Percentiles rank a stretch among this genome's conserved stretches.
Evolutionary conservation across 2,329 filamentous ascomycete genomes (phyloP).

Genomic region (Claviceps digitariae): DNA sequence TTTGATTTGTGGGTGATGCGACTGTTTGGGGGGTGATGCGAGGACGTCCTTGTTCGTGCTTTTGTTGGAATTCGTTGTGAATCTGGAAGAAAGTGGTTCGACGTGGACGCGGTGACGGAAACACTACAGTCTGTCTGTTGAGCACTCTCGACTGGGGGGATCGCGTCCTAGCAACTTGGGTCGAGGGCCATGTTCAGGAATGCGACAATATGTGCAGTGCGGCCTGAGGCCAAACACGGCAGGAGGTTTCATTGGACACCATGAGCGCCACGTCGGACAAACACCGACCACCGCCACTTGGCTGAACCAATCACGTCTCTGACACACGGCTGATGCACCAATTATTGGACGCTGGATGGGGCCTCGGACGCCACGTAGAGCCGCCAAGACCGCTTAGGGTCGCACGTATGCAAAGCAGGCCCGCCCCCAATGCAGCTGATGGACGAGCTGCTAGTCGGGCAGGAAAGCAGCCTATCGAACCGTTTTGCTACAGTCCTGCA

Average conservation of each 20-base stretch:
- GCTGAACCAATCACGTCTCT: slow-evolving; percentile 1
- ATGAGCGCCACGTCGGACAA: slow-evolving; percentile 1
- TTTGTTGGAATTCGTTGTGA: slow-evolving; percentile 7
- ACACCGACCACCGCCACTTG: not conserved
- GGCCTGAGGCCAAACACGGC: slow-evolving; percentile 8
- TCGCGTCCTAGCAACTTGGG: slow-evolving; percentile 9
- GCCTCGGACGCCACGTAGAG: too few species aligned
- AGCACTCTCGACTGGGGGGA: slow-evolving; percentile 4
- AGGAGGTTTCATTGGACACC: slow-evolving; percentile 6
- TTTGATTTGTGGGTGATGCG: too few species aligned
- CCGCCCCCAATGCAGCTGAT: too few species aligned
- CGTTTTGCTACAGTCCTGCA: too few species aligned
- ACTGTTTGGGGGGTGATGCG: not conserved
- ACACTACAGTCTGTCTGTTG: too few species aligned
- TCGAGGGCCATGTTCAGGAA: not conserved
- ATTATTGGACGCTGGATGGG: not conserved
- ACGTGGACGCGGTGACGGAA: slow-evolving; percentile 7
- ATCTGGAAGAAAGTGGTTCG: slow-evolving; percentile 6
- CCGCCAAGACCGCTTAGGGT: too few species aligned
- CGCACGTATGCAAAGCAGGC: too few species aligned
- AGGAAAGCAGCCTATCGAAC: too few species aligned
- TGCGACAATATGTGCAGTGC: not conserved
- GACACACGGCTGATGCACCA: not conserved
- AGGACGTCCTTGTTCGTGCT: slow-evolving; percentile 1
- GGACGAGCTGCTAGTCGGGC: too few species aligned